phyloP scores from a whole-genome alignment of 345 rosid species.

The Citrus mangshanensis region DNA sequence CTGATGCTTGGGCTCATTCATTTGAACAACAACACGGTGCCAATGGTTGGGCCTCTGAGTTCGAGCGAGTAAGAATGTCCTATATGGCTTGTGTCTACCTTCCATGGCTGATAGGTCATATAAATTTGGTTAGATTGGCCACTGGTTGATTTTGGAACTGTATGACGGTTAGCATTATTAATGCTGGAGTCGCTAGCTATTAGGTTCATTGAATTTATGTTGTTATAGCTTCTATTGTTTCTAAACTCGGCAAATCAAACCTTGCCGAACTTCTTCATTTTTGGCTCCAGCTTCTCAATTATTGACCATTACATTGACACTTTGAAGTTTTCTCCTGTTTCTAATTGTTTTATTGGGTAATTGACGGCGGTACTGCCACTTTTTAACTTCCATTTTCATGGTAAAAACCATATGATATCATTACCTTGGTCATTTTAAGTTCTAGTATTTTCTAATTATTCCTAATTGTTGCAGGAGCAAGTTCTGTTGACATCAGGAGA shows the following conservation, averaged over 20 bases:
- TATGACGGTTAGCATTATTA: background rate
- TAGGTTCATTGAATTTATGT: background rate
- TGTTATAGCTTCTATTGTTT: background rate
- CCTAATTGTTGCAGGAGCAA: constrained; percentile 52
- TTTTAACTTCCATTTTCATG: background rate
- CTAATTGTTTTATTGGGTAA: background rate
- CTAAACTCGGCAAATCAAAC: background rate
- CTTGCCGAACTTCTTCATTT: background rate
- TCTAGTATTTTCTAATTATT: constrained; percentile 3
- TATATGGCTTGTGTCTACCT: background rate
- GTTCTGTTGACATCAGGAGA: constrained; percentile 55
- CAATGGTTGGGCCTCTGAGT: constrained; percentile 95
- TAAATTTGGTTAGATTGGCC: background rate
- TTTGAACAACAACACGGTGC: constrained; percentile 92
- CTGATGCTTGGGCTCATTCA: constrained; percentile 80
- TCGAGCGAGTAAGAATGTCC: constrained; percentile 65
- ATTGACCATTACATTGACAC: background rate
- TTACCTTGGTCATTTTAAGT: background rate
- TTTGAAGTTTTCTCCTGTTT: background rate
- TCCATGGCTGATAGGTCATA: background rate
- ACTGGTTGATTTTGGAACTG: background rate
- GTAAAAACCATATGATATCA: background rate
- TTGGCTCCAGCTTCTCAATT: background rate
- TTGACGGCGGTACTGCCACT: background rate
- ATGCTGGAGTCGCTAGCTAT: background rate